Conservation (phyloP, 441 rosid species). For the Pelargonium myrrhifolium region DNA sequence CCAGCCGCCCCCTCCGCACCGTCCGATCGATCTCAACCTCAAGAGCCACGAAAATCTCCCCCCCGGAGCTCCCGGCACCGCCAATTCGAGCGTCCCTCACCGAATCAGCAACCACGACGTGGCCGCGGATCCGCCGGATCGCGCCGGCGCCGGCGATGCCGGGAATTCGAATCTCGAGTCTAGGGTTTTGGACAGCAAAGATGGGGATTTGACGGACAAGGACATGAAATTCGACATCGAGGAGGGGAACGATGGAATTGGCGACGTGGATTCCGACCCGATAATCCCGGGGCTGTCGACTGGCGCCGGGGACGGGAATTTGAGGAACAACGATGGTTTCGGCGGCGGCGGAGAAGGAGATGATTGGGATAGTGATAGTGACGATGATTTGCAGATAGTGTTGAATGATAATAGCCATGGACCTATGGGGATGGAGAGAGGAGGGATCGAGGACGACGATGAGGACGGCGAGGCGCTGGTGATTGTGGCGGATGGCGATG, state of each 20-base stretch:
- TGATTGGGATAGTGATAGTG: conserved; percentile 89
- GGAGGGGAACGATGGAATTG: conserved; percentile 39
- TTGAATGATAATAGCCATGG: conserved; percentile 62
- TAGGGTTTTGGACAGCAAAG: conserved; percentile 38
- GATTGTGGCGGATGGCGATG: conserved; percentile 62
- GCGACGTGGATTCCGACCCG: conserved; percentile 27
- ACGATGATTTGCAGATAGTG: conserved; percentile 91
- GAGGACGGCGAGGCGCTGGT: conserved; percentile 84
- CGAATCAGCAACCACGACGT: conserved; percentile 1
- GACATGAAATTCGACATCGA: conserved; percentile 74
- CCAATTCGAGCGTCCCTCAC: neutral
- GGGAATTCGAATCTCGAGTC: conserved; percentile 23
- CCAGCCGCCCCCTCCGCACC: conserved; percentile 18
- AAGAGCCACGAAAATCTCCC: conserved; percentile 25
- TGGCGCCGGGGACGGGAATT: neutral
- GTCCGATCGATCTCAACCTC: conserved; percentile 52
- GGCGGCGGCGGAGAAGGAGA: conserved; percentile 34
- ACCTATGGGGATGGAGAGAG: conserved; percentile 46
- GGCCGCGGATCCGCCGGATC: neutral
- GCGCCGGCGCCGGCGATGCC: neutral
- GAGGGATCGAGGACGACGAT: conserved; percentile 41
- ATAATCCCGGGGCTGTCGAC: conserved; percentile 43
- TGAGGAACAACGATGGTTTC: conserved; percentile 9
- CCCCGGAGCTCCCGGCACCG: conserved; percentile 6
- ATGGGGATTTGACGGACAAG: conserved; percentile 25